Evolutionary conservation across 116 monocot genomes (phyloP).

Genomic region (Thalassia testudinum): DNA sequence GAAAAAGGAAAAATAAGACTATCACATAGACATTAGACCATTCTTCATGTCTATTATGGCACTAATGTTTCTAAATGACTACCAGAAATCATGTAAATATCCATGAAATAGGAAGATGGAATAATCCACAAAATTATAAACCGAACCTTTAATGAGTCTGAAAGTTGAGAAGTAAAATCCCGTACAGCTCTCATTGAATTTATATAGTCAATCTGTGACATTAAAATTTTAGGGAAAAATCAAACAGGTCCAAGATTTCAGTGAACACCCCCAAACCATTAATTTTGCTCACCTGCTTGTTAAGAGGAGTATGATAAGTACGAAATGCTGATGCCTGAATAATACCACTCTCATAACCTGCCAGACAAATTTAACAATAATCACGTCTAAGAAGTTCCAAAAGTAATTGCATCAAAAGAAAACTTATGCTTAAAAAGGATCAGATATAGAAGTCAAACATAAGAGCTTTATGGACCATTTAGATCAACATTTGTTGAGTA

Average conservation of each 20-base stretch:
- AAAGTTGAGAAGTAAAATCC: slow-evolving; percentile 73
- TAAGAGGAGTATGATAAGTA: slow-evolving; percentile 93
- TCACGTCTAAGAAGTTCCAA: too few species aligned
- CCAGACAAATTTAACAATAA: background rate
- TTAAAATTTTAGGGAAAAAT: background rate
- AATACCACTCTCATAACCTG: slow-evolving; percentile 77
- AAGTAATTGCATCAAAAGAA: too few species aligned
- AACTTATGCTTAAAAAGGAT: too few species aligned
- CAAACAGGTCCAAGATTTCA: background rate
- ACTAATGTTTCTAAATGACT: too few species aligned
- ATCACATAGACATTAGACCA: too few species aligned
- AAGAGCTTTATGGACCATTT: slow-evolving; percentile 30
- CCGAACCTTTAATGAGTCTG: slow-evolving; percentile 73
- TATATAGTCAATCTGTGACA: slow-evolving; percentile 73
- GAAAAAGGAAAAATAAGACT: too few species aligned
- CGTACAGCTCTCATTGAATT: slow-evolving; percentile 76
- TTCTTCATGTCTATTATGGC: too few species aligned
- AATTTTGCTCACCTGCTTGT: slow-evolving; percentile 55
- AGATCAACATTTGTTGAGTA: slow-evolving; percentile 85
- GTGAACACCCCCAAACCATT: background rate
- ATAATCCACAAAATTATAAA: too few species aligned
- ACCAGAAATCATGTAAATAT: too few species aligned
- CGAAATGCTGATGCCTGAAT: slow-evolving; percentile 87
- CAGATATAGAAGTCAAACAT: background rate
- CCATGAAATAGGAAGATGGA: too few species aligned